phyloP scores from a whole-genome alignment of 1,284 basidiomycete genomes.

The Microbotryomycetes sp. region DNA sequence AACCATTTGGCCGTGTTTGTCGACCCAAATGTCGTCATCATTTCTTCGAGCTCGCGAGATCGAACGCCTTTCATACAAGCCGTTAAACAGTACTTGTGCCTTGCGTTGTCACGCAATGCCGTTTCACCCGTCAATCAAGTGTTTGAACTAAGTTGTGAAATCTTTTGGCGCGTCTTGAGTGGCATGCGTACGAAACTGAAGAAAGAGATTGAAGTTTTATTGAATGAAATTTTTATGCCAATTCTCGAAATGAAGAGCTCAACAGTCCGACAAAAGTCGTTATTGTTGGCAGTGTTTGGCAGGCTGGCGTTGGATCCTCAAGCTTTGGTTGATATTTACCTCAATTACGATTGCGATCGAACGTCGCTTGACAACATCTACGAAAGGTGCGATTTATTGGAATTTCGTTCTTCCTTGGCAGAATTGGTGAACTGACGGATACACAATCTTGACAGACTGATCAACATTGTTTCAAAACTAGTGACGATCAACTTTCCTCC shows the following conservation, averaged over 20 bases:
- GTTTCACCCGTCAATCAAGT: conserved; percentile 93
- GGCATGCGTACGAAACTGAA: conserved; percentile 95
- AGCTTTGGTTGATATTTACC: conserved; percentile 90
- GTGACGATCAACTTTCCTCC: conserved; percentile 62
- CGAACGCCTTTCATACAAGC: conserved; percentile 83
- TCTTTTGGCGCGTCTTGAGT: conserved; percentile 92
- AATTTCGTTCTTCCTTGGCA: conserved; percentile 13
- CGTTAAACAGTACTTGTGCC: conserved; percentile 88
- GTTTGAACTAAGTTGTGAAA: conserved; percentile 96
- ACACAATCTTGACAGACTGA: conserved; percentile 53
- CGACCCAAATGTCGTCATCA: conserved; percentile 76
- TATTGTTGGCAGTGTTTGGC: conserved; percentile 72
- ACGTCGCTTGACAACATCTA: conserved; percentile 91
- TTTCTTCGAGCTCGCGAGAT: conserved; percentile 77
- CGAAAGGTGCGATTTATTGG: conserved; percentile 64
- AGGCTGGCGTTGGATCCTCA: conserved; percentile 89
- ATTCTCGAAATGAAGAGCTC: conserved; percentile 98
- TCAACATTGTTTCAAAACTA: conserved; percentile 90
- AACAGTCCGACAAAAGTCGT: conserved; percentile 87
- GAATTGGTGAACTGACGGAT: conserved; percentile 6
- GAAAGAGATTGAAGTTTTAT: conserved; percentile 98
- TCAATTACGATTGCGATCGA: conserved; percentile 96
- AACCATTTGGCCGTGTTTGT: conserved; percentile 84
- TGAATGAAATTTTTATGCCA: conserved; percentile 98
- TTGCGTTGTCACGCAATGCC: conserved; percentile 89